A percentile compares a stretch with the other conserved stretches of the same genome.
Conservation (phyloP, 192 early-diverging fungal genomes). For the Rhizophagus sp. region DNA sequence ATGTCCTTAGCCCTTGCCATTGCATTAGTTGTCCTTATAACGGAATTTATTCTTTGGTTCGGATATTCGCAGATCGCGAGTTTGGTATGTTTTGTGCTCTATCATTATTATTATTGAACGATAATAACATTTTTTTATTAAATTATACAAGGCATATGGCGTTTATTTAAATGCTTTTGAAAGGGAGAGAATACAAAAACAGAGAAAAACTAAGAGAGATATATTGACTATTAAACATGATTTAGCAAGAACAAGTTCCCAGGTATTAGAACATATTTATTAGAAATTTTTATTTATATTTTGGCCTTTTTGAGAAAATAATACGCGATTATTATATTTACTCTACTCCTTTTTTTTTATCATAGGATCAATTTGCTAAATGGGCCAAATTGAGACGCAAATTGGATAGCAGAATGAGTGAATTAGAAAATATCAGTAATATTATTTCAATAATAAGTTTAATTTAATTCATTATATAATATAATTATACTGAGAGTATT, state of each 20-base stretch:
- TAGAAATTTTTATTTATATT: too few species aligned
- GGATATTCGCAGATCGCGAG: constrained; percentile 56
- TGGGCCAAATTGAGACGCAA: constrained; percentile 88
- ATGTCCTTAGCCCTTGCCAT: constrained; percentile 59
- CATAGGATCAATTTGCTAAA: constrained; percentile 84
- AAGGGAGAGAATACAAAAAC: constrained; percentile 56
- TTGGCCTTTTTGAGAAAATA: neutral
- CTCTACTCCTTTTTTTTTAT: neutral
- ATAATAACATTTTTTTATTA: neutral
- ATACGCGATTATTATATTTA: neutral
- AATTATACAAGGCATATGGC: constrained; percentile 47
- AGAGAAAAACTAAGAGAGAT: constrained; percentile 60
- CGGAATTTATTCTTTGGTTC: constrained; percentile 56
- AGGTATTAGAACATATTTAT: constrained; percentile 39
- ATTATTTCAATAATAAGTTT: constrained; percentile 11
- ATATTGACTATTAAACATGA: constrained; percentile 65
- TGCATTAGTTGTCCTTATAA: constrained; percentile 61
- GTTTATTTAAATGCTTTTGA: constrained; percentile 54
- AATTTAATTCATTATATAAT: neutral
- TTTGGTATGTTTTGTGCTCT: constrained; percentile 36
- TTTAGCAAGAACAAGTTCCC: constrained; percentile 67
- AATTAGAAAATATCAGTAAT: constrained; percentile 67
- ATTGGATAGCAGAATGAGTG: constrained; percentile 71
- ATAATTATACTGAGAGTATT: neutral
- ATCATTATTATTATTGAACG: neutral